These are phyloP conservation scores for Gamarada debralockiae DNA, from an alignment of 495 filamentous ascomycete species.

Conservation along the genomic window DNA sequence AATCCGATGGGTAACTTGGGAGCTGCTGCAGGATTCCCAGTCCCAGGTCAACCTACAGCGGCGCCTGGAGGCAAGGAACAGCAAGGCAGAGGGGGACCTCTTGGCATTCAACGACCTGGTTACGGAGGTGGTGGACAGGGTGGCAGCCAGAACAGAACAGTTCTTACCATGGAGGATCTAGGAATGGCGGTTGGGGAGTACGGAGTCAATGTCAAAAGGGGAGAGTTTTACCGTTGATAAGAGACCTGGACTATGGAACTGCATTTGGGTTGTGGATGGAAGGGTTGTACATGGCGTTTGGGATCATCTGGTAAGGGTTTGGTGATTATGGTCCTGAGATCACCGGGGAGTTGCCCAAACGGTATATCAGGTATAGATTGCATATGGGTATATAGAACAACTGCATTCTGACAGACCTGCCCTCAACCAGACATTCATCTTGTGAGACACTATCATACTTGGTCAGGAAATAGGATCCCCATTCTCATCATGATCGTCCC, in stretches of 20 bases:
- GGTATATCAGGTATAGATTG: not conserved
- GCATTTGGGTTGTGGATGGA: not conserved
- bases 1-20: slow-evolving; percentile 86
- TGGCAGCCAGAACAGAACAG: slow-evolving; percentile 85
- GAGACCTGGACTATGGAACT: not conserved
- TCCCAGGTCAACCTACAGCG: slow-evolving; percentile 52
- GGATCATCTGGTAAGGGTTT: not conserved
- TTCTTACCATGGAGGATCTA: slow-evolving; percentile 97
- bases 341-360: not conserved
- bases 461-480: no score
- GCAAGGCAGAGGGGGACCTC: slow-evolving; percentile 52
- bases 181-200: slow-evolving; percentile 97
- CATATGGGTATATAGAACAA: not conserved
- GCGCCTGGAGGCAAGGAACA: slow-evolving; percentile 54
- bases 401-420: no score
- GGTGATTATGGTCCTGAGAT: not conserved
- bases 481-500: no score
- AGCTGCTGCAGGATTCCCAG: slow-evolving; percentile 67
- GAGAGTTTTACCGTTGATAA: slow-evolving; percentile 86
- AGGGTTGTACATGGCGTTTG: not conserved
- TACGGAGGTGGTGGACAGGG: slow-evolving; percentile 92
- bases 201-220: slow-evolving; percentile 92
- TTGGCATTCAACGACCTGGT: slow-evolving; percentile 86
- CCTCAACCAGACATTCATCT: no score
- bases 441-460: no score